These are phyloP conservation scores for Globisporangium radiosum DNA, from an alignment of 352 stramenopile species.

Conservation along the genomic window DNA sequence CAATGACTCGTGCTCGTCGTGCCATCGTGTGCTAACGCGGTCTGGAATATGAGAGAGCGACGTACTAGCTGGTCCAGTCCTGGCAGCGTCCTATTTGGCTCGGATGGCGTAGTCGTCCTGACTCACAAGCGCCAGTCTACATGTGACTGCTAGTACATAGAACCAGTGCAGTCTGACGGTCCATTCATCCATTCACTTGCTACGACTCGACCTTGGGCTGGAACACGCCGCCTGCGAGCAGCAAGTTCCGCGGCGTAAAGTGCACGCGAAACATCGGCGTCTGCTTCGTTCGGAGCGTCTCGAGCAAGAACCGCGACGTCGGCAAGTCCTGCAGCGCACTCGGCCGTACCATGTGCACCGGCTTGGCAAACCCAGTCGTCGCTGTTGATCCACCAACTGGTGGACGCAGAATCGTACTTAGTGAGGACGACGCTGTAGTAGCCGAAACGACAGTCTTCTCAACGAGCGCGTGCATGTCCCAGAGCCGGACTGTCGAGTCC, in stretches of 20 bases:
- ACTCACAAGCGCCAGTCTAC: too few species aligned
- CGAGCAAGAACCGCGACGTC: constrained; percentile 69
- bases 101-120: too few species aligned
- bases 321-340: constrained; percentile 46
- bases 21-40: too few species aligned
- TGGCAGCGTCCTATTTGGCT: too few species aligned
- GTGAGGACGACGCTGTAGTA: not conserved
- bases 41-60: not conserved
- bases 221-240: constrained; percentile 71
- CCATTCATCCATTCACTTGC: not conserved
- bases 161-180: too few species aligned
- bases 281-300: constrained; percentile 82
- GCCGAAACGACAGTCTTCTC: constrained; percentile 23
- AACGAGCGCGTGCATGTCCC: constrained; percentile 76
- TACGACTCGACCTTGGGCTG: constrained; percentile 51
- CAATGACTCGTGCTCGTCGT: too few species aligned
- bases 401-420: too few species aligned
- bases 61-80: too few species aligned
- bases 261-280: constrained; percentile 79
- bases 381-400: constrained; percentile 11
- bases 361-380: constrained; percentile 29
- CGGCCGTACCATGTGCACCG: constrained; percentile 50
- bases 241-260: constrained; percentile 76
- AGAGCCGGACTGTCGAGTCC: constrained; percentile 75
- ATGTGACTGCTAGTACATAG: too few species aligned